Percentiles rank a stretch among this genome's conserved stretches.
Evolutionary conservation across 129 eudicot genomes (phyloP).

Genomic region (Deinandra increscens): DNA sequence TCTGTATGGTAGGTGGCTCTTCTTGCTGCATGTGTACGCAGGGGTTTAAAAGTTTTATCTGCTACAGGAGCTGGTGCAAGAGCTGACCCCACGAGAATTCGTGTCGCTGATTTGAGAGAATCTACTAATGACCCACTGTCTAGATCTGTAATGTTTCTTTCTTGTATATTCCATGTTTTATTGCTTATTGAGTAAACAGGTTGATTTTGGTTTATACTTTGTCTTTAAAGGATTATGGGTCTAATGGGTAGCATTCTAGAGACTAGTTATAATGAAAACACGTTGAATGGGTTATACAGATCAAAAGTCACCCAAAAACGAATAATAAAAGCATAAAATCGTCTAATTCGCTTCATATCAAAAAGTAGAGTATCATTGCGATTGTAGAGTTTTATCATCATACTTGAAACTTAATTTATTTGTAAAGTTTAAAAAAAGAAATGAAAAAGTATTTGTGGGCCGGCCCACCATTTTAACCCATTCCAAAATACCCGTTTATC

Average conservation of each 20-base stretch:
- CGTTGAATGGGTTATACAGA: not conserved
- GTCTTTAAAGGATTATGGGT: not conserved
- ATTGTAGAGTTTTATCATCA: not conserved
- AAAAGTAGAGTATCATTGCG: not conserved
- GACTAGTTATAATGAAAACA: not conserved
- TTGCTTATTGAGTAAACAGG: conserved; percentile 11
- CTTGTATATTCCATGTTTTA: conserved; percentile 7
- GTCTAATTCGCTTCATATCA: not conserved
- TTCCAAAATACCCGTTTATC: not conserved
- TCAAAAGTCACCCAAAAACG: conserved; percentile 1
- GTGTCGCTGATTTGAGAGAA: conserved; percentile 89
- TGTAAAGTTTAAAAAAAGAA: not conserved
- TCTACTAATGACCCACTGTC: conserved; percentile 89
- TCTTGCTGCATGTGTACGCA: conserved; percentile 96
- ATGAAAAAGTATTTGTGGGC: not conserved
- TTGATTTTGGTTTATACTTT: conserved; percentile 1
- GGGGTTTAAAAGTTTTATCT: conserved; percentile 89
- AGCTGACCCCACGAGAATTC: conserved; percentile 97
- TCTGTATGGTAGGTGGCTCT: conserved; percentile 67
- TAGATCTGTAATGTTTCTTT: conserved; percentile 54
- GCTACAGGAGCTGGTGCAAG: conserved; percentile 99
- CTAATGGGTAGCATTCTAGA: not conserved
- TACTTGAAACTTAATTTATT: not conserved
- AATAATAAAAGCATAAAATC: not conserved
- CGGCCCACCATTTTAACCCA: not conserved